These are phyloP conservation scores for Yamadazyma mexicana DNA, from an alignment of 1,139 yeast genomes.

Conservation along the genomic window DNA sequence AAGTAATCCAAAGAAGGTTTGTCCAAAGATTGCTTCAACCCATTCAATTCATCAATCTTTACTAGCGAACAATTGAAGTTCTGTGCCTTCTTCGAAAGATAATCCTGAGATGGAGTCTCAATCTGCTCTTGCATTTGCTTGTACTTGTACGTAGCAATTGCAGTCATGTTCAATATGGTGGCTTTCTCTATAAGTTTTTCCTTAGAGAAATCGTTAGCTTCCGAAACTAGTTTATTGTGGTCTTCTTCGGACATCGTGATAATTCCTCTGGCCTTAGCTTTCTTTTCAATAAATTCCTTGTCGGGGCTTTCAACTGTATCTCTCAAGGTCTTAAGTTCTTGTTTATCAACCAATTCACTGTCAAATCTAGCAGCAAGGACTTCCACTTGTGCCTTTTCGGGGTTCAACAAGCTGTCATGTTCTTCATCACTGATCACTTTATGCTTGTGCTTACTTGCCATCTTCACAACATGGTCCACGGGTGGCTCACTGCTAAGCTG, in stretches of 20 bases:
- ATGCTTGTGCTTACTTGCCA: slow-evolving; percentile 17
- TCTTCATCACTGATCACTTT: slow-evolving; percentile 13
- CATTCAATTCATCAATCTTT: slow-evolving; percentile 20
- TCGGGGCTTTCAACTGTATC: slow-evolving; percentile 22
- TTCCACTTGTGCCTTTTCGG: slow-evolving; percentile 13
- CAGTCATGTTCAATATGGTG: slow-evolving; percentile 23
- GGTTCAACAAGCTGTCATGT: slow-evolving; percentile 12
- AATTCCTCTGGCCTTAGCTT: slow-evolving; percentile 19
- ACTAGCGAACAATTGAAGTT: slow-evolving; percentile 28
- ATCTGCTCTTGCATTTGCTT: slow-evolving; percentile 18
- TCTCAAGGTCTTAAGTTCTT: slow-evolving; percentile 15
- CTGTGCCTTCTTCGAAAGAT: slow-evolving; percentile 32
- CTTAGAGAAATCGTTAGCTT: slow-evolving; percentile 29
- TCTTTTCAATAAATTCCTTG: slow-evolving; percentile 20
- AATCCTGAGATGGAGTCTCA: slow-evolving; percentile 26
- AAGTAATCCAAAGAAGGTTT: slow-evolving; percentile 29
- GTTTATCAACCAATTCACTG: slow-evolving; percentile 10
- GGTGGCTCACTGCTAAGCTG: slow-evolving; percentile 19
- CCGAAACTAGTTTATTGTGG: slow-evolving; percentile 22
- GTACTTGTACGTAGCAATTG: slow-evolving; percentile 23
- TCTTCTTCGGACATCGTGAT: slow-evolving; percentile 28
- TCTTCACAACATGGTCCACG: slow-evolving; percentile 20
- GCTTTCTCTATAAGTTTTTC: slow-evolving; percentile 27
- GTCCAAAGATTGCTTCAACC: slow-evolving; percentile 12
- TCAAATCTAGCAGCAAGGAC: slow-evolving; percentile 11